Evolutionary conservation across 805 yeast genomes (phyloP), one percentile per base, ranked within the genome.

Genomic region (Metschnikowia peoriensis): DNA sequence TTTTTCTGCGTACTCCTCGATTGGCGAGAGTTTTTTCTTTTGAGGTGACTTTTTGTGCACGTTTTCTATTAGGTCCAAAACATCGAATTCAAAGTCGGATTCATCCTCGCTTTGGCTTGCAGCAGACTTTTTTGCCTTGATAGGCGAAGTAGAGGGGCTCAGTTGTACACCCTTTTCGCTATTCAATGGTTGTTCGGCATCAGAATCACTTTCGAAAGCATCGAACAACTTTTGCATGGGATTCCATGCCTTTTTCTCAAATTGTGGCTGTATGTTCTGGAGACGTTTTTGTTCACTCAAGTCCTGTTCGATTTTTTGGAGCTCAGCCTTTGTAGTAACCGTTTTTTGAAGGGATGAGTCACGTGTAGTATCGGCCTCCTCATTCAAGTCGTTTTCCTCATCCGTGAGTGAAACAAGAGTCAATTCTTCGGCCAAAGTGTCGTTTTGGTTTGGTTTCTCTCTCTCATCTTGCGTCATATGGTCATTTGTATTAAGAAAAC

Each of bases 351-450:
- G 48, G 3, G 66, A 57, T 8, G 67, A 64, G 39, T 63, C 66
- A 1, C 60, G 44, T 22, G 61, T 53, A 28, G 62, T 65, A 38
- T 63, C 61, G 1, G 57, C 58, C 16, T 54, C 61, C 6, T 65
- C 66, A 29, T 64, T 54, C 41, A 70, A 58, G 40, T 72, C 78
- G 17, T 69, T 58, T 50, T 75, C 78, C 52, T 73, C 78, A 47
- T 73, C 78, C 1, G 76, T 70, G 28, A 73, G 59, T 0, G 77
- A 58, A 2, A 63, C 59, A 38, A 59, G 65, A 0, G 71, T 53
- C 27, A 74, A 61, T 39, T 75, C 77, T 2, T 66, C 67, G 46
- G 68, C 68, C 28, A 72, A 60, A 48, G 54, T 58, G 40, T 56
- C 59, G 38, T 58, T 65, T 35, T 57, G 60, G 22, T 48, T 27